A percentile compares a stretch with the other conserved stretches of the same genome.
These are phyloP conservation scores for Alloteropsis angusta DNA, from an alignment of 202 grass and related monocot species.

Conservation along the genomic window DNA sequence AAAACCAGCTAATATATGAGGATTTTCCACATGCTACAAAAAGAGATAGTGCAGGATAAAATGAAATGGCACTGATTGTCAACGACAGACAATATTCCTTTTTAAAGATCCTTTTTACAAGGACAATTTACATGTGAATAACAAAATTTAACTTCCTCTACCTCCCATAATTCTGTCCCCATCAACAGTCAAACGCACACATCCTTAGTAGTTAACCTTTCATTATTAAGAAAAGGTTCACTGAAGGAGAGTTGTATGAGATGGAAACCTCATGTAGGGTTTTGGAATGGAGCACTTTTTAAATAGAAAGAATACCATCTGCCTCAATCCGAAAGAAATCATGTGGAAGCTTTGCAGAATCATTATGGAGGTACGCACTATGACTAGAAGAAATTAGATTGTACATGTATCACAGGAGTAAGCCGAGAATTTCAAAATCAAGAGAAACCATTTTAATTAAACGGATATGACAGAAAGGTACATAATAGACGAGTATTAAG, in stretches of 20 bases:
- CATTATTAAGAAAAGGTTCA: not conserved
- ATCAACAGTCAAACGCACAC: not conserved
- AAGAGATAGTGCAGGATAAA: not conserved
- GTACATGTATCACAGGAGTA: not conserved
- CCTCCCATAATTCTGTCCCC: not conserved
- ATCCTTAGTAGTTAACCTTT: not conserved
- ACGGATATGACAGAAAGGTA: not conserved
- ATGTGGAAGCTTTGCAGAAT: not conserved
- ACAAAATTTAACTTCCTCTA: not conserved
- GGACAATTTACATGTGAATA: not conserved
- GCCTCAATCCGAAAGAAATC: not conserved
- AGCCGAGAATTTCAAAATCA: not conserved
- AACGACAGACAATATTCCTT: conserved; percentile 1
- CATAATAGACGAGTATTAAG: not conserved
- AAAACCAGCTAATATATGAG: conserved; percentile 29
- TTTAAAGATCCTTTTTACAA: not conserved
- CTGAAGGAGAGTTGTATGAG: not conserved
- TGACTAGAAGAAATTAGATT: not conserved
- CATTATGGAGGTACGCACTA: not conserved
- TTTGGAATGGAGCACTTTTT: not conserved
- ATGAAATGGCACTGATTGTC: not conserved
- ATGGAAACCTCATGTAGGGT: not conserved
- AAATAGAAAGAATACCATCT: not conserved
- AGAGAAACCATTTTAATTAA: not conserved
- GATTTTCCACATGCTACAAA: not conserved